A percentile compares a stretch with the other conserved stretches of the same genome.
These are phyloP conservation scores for Wickerhamomyces chaumierensis DNA, from an alignment of 805 yeast genomes.

Conservation along the genomic window DNA sequence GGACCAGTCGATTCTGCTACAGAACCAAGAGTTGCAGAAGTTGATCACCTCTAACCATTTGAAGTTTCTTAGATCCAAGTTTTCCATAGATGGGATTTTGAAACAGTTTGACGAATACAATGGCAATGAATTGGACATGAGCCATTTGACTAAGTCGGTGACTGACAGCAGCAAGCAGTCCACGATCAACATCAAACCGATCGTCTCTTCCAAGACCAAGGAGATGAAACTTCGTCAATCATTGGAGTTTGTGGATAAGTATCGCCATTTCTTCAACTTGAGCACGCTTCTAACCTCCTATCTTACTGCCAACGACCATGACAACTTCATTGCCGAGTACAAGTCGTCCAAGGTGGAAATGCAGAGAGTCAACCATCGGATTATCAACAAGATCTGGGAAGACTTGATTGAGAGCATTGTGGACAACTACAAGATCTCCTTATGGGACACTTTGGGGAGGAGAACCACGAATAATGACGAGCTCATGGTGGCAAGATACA, in stretches of 20 bases:
- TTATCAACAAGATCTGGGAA: constrained; percentile 43
- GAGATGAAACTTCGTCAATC: constrained; percentile 39
- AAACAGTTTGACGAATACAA: constrained; percentile 33
- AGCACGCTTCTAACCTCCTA: constrained; percentile 36
- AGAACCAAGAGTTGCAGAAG: constrained; percentile 36
- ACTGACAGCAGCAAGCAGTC: constrained; percentile 41
- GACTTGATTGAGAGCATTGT: constrained; percentile 39
- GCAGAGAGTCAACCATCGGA: constrained; percentile 20
- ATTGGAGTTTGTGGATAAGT: constrained; percentile 37
- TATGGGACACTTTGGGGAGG: constrained; percentile 37
- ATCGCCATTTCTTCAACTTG: constrained; percentile 43
- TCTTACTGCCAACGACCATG: constrained; percentile 42
- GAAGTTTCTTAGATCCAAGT: constrained; percentile 53
- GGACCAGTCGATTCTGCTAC: constrained; percentile 36
- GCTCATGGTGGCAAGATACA: constrained; percentile 26
- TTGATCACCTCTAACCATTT: constrained; percentile 51
- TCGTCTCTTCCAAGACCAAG: constrained; percentile 37
- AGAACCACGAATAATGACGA: constrained; percentile 4
- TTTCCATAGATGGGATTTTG: constrained; percentile 49
- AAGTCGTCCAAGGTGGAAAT: constrained; percentile 31
- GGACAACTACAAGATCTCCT: constrained; percentile 37
- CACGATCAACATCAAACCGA: constrained; percentile 45
- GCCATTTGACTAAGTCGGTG: constrained; percentile 27
- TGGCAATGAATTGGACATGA: constrained; percentile 19
- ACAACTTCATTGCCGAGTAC: constrained; percentile 45